Conservation (phyloP, 1,284 basidiomycete species). For the Meripilus lineatus region DNA sequence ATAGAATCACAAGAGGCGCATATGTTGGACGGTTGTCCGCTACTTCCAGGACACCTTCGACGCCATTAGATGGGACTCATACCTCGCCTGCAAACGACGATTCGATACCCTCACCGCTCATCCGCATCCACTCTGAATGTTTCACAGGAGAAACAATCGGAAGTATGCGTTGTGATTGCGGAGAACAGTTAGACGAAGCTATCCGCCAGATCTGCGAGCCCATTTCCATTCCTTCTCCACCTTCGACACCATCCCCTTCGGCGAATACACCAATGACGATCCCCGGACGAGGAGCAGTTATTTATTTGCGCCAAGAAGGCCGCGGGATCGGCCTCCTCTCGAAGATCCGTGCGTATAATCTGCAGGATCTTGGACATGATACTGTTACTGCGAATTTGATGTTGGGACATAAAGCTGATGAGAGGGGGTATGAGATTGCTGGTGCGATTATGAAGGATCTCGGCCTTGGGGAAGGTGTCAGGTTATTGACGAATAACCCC, state of each 20-base stretch:
- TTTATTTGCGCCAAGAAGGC: conserved; percentile 99
- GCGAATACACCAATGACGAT: conserved; percentile 36
- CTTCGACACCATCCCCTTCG: conserved; percentile 25
- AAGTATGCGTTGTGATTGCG: conserved; percentile 98
- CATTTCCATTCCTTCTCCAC: conserved; percentile 39
- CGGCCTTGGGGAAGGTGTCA: conserved; percentile 68
- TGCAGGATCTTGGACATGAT: conserved; percentile 97
- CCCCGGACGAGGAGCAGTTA: conserved; percentile 88
- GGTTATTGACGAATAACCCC: conserved; percentile 95
- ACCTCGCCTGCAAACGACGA: conserved; percentile 21
- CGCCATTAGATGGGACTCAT: conserved; percentile 31
- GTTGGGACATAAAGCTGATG: conserved; percentile 93
- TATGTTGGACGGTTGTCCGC: conserved; percentile 83
- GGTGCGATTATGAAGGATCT: conserved; percentile 88
- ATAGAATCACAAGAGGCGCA: conserved; percentile 90
- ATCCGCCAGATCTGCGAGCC: conserved; percentile 87
- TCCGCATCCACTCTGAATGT: conserved; percentile 97
- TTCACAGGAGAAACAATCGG: conserved; percentile 99
- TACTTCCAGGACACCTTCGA: conserved; percentile 49
- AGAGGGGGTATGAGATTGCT: conserved; percentile 90
- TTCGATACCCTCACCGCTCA: conserved; percentile 68
- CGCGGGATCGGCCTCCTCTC: conserved; percentile 95
- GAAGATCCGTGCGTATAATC: conserved; percentile 97
- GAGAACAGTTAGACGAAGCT: conserved; percentile 97
- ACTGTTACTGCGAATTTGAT: conserved; percentile 97